phyloP scores from a whole-genome alignment of 2,329 filamentous ascomycete genomes.

The Arthrobotrys iridis region DNA sequence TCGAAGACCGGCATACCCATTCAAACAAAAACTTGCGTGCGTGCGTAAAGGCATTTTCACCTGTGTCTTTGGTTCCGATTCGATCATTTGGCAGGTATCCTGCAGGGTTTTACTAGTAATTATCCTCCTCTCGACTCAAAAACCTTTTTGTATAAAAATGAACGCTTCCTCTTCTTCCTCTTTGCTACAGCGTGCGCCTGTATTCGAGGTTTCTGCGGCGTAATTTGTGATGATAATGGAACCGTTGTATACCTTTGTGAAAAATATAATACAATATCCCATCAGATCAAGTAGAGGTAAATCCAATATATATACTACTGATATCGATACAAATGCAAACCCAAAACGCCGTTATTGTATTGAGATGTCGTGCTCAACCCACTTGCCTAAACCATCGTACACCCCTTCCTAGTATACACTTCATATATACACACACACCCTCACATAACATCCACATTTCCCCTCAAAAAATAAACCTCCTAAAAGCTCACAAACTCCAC shows the following conservation, averaged over 20 bases:
- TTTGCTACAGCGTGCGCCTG: too few relatives aligned
- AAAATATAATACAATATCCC: too few relatives aligned
- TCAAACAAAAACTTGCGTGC: background rate
- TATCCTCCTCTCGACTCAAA: background rate
- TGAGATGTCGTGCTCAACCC: slow-evolving; percentile 4
- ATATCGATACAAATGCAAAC: background rate
- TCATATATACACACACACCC: slow-evolving; percentile 26
- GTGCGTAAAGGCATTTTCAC: background rate
- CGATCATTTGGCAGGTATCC: too few relatives aligned
- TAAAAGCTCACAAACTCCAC: slow-evolving; percentile 24
- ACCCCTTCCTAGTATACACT: slow-evolving; percentile 10
- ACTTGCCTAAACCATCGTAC: background rate
- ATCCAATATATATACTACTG: background rate
- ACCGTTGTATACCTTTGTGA: too few relatives aligned
- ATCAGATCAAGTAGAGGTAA: too few relatives aligned
- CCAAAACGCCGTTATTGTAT: slow-evolving; percentile 16
- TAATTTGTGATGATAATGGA: too few relatives aligned
- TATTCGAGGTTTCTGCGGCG: too few relatives aligned
- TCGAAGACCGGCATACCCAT: slow-evolving; percentile 23
- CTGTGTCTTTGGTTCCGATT: background rate
- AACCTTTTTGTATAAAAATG: too few relatives aligned
- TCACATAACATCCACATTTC: background rate
- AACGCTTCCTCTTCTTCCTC: too few relatives aligned
- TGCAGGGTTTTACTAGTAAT: too few relatives aligned
- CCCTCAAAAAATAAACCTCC: too few relatives aligned